Evolutionary conservation across 2,329 filamentous ascomycete genomes (phyloP).

Genomic region (Trichocomaceae sp.): DNA sequence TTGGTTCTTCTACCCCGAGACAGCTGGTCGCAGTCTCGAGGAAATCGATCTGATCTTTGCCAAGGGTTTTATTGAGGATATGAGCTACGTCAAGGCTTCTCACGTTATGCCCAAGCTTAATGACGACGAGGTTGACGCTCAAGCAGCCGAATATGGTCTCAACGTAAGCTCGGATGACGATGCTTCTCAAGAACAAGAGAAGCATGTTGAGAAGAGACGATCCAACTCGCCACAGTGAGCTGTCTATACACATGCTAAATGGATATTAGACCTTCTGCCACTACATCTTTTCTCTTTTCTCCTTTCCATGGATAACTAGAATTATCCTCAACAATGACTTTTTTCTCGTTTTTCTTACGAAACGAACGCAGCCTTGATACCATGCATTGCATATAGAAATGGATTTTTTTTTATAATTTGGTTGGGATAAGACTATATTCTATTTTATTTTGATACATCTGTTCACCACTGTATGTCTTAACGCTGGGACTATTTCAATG

Average conservation of each 20-base stretch:
- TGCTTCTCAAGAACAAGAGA: background rate
- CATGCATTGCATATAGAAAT: background rate
- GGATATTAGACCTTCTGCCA: too few species aligned
- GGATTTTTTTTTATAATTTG: background rate
- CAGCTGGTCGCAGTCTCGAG: constrained; percentile 39
- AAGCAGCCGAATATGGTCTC: constrained; percentile 26
- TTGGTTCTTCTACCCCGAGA: constrained; percentile 51
- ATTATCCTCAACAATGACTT: background rate
- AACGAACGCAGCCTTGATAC: background rate
- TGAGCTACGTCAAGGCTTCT: constrained; percentile 32
- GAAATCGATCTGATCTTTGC: constrained; percentile 42
- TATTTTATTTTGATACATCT: too few species aligned
- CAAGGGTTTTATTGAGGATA: constrained; percentile 39
- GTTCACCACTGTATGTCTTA: too few species aligned
- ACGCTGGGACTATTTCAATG: background rate
- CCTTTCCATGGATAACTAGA: background rate
- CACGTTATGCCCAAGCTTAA: constrained; percentile 28
- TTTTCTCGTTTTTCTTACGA: background rate
- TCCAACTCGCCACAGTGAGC: background rate
- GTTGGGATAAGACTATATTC: background rate
- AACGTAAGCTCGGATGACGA: constrained; percentile 3
- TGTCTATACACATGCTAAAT: too few species aligned
- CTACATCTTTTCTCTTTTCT: background rate
- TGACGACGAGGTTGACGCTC: constrained; percentile 30
- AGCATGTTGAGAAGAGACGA: constrained; percentile 6